Percentiles rank a stretch among this genome's conserved stretches.
Evolutionary conservation across 2,329 filamentous ascomycete species (phyloP).

Genomic region (Zymoseptoria tritici): DNA sequence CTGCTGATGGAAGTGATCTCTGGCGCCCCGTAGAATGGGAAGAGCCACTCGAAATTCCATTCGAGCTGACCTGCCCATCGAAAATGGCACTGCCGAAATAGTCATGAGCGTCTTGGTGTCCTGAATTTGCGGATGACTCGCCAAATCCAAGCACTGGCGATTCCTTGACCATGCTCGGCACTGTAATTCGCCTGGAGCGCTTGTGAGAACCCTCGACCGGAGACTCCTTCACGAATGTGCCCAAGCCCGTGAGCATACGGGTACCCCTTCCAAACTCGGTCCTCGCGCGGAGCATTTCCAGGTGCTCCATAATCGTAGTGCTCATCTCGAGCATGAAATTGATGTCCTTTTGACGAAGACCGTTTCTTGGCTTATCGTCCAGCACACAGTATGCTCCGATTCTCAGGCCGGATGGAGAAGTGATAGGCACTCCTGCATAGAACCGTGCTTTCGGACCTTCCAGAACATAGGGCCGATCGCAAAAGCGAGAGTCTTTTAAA

Average conservation of each 20-base stretch:
- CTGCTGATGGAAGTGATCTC: background rate
- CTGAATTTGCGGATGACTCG: background rate
- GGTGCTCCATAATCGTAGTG: conserved; percentile 51
- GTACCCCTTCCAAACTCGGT: conserved; percentile 47
- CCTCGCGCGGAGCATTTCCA: conserved; percentile 48
- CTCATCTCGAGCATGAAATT: conserved; percentile 52
- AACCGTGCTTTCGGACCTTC: conserved; percentile 32
- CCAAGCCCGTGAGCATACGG: conserved; percentile 48
- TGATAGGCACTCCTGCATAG: conserved; percentile 54
- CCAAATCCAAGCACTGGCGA: background rate
- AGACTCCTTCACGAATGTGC: conserved; percentile 33
- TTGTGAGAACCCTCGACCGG: background rate
- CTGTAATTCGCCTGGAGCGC: background rate
- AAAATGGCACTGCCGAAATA: background rate
- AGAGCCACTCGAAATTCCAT: background rate
- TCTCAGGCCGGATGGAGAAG: conserved; percentile 48
- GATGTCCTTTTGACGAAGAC: conserved; percentile 41
- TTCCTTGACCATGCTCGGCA: background rate
- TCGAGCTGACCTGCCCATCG: background rate
- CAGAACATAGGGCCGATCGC: conserved; percentile 18
- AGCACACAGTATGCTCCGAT: conserved; percentile 55
- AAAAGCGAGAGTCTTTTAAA: conserved; percentile 16
- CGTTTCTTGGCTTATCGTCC: conserved; percentile 48
- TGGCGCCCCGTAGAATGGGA: background rate
- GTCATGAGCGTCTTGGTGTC: background rate